These are phyloP conservation scores for Talaromyces sp. DNA, from an alignment of 2,329 filamentous ascomycete genomes.

Conservation along the genomic window DNA sequence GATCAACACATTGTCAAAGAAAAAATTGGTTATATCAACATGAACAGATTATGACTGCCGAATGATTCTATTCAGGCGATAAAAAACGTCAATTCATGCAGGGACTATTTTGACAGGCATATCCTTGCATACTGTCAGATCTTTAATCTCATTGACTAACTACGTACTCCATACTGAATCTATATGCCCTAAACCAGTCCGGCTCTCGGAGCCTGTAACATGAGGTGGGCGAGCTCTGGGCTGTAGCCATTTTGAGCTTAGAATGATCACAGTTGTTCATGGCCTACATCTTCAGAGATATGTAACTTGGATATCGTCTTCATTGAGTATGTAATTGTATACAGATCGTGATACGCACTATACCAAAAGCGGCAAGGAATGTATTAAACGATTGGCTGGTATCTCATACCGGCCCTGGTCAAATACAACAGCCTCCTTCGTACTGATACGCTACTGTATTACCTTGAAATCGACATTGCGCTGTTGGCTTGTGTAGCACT, in stretches of 20 bases:
- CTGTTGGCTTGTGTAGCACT: too few species aligned
- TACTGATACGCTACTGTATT: background rate
- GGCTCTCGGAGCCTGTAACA: background rate
- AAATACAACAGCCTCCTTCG: background rate
- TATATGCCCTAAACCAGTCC: background rate
- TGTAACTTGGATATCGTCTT: too few species aligned
- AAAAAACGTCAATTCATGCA: background rate
- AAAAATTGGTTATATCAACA: background rate
- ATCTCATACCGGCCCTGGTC: constrained; percentile 8
- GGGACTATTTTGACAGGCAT: background rate
- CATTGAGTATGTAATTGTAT: too few species aligned
- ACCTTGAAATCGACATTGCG: background rate
- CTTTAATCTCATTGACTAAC: background rate
- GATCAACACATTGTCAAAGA: background rate
- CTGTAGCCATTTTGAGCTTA: background rate
- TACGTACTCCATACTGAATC: background rate
- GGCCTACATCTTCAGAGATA: background rate
- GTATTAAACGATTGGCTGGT: constrained; percentile 11
- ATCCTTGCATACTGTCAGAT: background rate
- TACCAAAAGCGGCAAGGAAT: background rate
- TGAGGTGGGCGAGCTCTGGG: too few species aligned
- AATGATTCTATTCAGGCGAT: background rate
- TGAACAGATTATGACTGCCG: background rate
- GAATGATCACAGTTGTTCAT: background rate
- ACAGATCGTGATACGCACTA: background rate